Evolutionary conservation across 75 land plant genomes (phyloP).

Genomic region (Azolla pinnata): DNA sequence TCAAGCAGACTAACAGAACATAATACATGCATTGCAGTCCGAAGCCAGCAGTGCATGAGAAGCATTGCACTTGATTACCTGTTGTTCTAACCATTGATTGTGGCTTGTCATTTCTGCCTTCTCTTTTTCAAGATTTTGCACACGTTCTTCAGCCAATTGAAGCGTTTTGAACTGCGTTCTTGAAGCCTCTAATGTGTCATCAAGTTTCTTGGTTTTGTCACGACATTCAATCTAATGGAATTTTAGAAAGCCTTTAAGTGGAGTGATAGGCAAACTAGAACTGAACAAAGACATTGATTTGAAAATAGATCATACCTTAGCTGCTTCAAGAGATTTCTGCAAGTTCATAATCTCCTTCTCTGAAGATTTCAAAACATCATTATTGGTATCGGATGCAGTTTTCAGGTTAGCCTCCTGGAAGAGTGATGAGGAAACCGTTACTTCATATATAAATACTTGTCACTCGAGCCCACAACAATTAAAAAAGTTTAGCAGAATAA

Average conservation of each 20-base stretch:
- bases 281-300: not conserved
- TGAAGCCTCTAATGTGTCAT: slow-evolving; percentile 15
- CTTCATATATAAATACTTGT: not conserved
- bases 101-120: slow-evolving; percentile 13
- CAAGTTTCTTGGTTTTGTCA: slow-evolving; percentile 9
- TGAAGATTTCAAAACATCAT: not conserved
- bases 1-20: not conserved
- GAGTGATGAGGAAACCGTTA: not conserved
- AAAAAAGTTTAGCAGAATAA: not conserved
- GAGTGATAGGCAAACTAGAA: not conserved
- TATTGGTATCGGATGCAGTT: not conserved
- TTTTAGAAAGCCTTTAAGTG: too few species aligned
- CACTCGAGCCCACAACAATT: not conserved
- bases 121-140: slow-evolving; percentile 11
- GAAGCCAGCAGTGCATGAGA: too few species aligned
- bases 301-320: not conserved
- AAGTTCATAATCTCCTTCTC: not conserved
- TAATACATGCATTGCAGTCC: not conserved
- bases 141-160: slow-evolving; percentile 9
- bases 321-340: not conserved
- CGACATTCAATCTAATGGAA: slow-evolving; percentile 11
- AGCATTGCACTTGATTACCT: slow-evolving; percentile 8
- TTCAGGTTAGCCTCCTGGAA: not conserved
- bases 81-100: slow-evolving; percentile 19
- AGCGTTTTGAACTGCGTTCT: slow-evolving; percentile 1